Percentiles rank a stretch among this genome's conserved stretches.
Evolutionary conservation across 768 basidiomycete genomes (phyloP).

Genomic region (Podaxis mareebaensis): DNA sequence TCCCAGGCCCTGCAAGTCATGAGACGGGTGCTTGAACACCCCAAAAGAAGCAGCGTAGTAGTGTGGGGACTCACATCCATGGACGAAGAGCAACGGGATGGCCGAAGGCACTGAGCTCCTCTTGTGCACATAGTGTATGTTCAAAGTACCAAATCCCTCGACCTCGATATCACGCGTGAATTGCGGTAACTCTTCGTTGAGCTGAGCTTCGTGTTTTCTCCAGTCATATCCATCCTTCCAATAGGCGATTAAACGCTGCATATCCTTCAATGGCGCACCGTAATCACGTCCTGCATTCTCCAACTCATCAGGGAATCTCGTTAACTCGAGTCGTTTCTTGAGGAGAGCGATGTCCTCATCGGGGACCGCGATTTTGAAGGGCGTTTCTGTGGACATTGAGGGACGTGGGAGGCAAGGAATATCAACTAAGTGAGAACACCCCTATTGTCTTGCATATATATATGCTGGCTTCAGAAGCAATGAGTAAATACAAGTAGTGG

Average conservation of each 20-base stretch:
- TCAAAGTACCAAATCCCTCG: constrained; percentile 40
- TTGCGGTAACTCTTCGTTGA: constrained; percentile 54
- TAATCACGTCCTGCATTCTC: constrained; percentile 34
- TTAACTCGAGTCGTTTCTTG: constrained; percentile 37
- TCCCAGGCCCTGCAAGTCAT: constrained; percentile 53
- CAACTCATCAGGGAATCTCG: constrained; percentile 46
- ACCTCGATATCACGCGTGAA: constrained; percentile 54
- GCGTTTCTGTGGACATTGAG: constrained; percentile 25
- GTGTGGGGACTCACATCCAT: constrained; percentile 43
- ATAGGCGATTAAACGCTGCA: constrained; percentile 42
- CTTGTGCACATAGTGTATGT: constrained; percentile 59
- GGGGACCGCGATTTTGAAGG: constrained; percentile 41
- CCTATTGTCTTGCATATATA: not conserved
- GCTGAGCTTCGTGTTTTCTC: constrained; percentile 45
- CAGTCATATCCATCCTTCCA: constrained; percentile 59
- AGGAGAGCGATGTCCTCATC: constrained; percentile 36
- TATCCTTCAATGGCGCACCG: constrained; percentile 47
- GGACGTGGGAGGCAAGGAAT: not conserved
- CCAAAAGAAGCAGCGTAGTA: not conserved
- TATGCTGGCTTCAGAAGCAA: not conserved
- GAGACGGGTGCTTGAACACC: not conserved
- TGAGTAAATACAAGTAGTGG: not conserved
- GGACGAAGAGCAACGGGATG: constrained; percentile 43
- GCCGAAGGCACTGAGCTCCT: constrained; percentile 42
- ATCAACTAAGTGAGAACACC: not conserved